Base-by-base conservation (phyloP, 1,139 yeast species). In the Geotrichum citri-aurantii region DNA sequence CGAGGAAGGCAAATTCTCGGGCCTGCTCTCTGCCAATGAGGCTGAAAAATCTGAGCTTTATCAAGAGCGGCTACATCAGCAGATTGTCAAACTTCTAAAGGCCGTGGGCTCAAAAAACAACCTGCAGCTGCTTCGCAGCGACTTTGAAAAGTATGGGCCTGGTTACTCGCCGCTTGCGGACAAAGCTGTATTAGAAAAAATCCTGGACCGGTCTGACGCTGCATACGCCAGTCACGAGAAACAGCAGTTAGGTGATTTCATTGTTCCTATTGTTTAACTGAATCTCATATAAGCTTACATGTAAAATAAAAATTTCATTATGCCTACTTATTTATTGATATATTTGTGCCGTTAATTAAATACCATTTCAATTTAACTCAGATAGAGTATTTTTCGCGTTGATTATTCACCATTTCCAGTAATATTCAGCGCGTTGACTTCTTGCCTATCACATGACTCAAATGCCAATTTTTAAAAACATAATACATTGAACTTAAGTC, bases 1-100 rank as follows among this genome's bases (percentile, higher is more conserved):
- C 60, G 93, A 88, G 69, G 77, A 85, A 78, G 97, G 97, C 4
- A 81, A 84, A 58, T 90, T 90, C 73, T 83, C 64, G 80, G 79
- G 11, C 76, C 84, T 62, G 76, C 21, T 26, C 19, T 12, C 29
- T 17, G 23, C 19, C 53, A 50, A 11, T 19, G 17, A 50, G 31
- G 19, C 42, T n/a, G 42, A 37, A n/a, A 4, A 37, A 37, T 37
- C 19, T 6, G 42, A 37, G 19, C 42, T 37, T n/a, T 37, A 37
- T 37, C 42, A 37, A 37, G 42, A 37, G 42, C 42, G 42, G 17
- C n/a, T 63, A 19, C 58, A 60, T 50, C 52, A 65, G 6, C 42
- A 37, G 6, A 37, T 37, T 37, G 42, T 37, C n/a, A 21, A 23
- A 14, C 29, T 31, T 17, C 42, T 31, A 3, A 14, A 19, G n/a